Base-by-base conservation (phyloP, 2,329 filamentous ascomycete genomes). In the Lecanosticta acicola region DNA sequence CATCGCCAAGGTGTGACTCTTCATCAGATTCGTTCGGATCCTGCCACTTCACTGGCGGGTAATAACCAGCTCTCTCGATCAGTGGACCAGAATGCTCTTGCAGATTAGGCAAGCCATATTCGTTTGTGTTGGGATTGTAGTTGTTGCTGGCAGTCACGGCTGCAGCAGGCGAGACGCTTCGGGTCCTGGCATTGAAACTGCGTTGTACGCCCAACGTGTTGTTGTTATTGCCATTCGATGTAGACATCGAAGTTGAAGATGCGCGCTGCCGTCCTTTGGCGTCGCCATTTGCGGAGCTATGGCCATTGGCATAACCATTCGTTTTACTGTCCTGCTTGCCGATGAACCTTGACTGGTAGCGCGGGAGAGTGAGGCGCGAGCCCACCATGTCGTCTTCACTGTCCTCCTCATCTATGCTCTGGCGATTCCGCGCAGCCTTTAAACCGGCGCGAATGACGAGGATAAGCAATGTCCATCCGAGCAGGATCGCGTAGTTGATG, bases 401-500 rank as follows among this genome's bases (percentile, higher is more conserved):
- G 3, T 53, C 50, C 4, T 49, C 46, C 3, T 53, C 47, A 10
- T 47, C 48, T 7, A 39, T 14, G 7, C 26, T 21, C 2, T 45
- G 46, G 11, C 45, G 37, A 16, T 51, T 49, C 9, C 59, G 56
- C 20, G 63, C 37, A 9, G 60, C 59, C 20, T 71, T 44, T 29
- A 71, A 35, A 1, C 64, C 56, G 10, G 77, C 72, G 35, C 73
- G 69, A 13, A 72, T 47, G 19, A 71, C 43, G 5, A 82, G 67
- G 4, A 73, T 45, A 14, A 70, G 13, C 0, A 81, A 44, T 1
- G 77, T 81, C 32, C 80, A 46, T 7, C 63, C 73, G 1, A 84
- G 71, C 13, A 93, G 72, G 20, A 77, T 70, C 26, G 74, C 79
- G 62, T 98, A 98, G 46, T 79, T 78, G 50, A 93, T 80, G 66